Percentiles rank a stretch among this genome's conserved stretches.
These are phyloP conservation scores for Grosmannia penicillata DNA, from an alignment of 2,329 filamentous ascomycete genomes.

Conservation along the genomic window DNA sequence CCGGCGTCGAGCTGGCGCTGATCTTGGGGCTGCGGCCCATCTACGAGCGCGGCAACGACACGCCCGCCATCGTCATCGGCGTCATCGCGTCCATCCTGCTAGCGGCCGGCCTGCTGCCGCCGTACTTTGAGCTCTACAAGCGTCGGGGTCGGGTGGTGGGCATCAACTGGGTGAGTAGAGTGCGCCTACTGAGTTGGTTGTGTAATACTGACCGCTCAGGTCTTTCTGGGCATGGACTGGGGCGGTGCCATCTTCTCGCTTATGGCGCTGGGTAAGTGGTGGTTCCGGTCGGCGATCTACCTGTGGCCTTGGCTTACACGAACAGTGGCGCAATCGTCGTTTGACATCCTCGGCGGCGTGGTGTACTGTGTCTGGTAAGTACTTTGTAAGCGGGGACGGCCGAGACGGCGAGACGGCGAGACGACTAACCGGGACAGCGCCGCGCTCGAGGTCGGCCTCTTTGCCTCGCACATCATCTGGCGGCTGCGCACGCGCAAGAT, in stretches of 20 bases:
- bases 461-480: slow-evolving; percentile 44
- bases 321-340: slow-evolving; percentile 41
- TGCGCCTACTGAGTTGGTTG: background rate
- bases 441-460: slow-evolving; percentile 44
- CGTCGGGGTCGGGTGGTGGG: slow-evolving; percentile 45
- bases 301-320: background rate
- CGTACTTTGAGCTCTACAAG: slow-evolving; percentile 48
- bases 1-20: slow-evolving; percentile 36
- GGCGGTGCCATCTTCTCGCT: slow-evolving; percentile 48
- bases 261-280: slow-evolving; percentile 38
- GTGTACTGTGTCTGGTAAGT: slow-evolving; percentile 45
- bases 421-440: slow-evolving; percentile 22
- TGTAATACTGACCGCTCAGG: slow-evolving; percentile 6
- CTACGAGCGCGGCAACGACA: slow-evolving; percentile 36
- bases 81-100: slow-evolving; percentile 43
- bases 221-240: slow-evolving; percentile 46
- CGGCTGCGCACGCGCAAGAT: slow-evolving; percentile 36
- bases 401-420: background rate
- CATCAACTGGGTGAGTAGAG: slow-evolving; percentile 29
- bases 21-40: slow-evolving; percentile 42
- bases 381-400: no score
- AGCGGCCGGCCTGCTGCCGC: slow-evolving; percentile 39
- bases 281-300: no score
- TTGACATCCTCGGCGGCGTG: slow-evolving; percentile 45
- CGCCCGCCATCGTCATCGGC: slow-evolving; percentile 40